Evolutionary conservation across 352 stramenopile species (phyloP), one percentile per base, ranked within the genome.

Genomic region (Phytophthora idaei): DNA sequence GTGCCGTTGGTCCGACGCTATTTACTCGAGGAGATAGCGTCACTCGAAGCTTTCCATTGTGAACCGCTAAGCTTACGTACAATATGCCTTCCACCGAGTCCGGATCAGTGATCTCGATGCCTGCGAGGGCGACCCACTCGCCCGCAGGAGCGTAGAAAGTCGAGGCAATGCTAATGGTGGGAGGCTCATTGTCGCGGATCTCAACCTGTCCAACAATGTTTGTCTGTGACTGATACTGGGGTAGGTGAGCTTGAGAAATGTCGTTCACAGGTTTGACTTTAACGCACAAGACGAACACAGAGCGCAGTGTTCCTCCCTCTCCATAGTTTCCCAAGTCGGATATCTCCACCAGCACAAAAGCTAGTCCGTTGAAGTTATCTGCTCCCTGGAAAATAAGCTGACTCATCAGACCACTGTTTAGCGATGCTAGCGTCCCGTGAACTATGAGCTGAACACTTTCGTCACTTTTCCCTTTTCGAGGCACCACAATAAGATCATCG

Each of bases 251-350:
- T 54, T 81, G 54, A 41, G 80, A 77, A 2, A 64, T 68, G 37
- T 81, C 67, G 48, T 82, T 81, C 2, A 77, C 51, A 21, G 61
- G 25, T 44, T 72, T 71, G 8, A 90, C 69, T 27, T 67, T 48
- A 44, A 89, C 71, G 15, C 61, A 57, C 29, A 83, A 69, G 11
- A 69, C 76, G 47, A 80, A 90, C 2, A 64, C 34, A 17, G 62
- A 51, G 34, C 58, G 67, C n/a, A 57, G 57, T 2, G 64, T 58
- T 15, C 57, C 61, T 14, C 60, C 56, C 29, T 62, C 53, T 15
- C 77, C 77, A 56, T 71, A 80, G 28, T 78, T 76, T 17, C 75
- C 76, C 36, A 83, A 62, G 44, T 81, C 77, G 2, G 69, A 78
- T 57, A 83, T 52, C n/a, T 69, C 48, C 9, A 90, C 41, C 28